phyloP scores from a whole-genome alignment of 179 eudicot species.

The Nepenthes alata region DNA sequence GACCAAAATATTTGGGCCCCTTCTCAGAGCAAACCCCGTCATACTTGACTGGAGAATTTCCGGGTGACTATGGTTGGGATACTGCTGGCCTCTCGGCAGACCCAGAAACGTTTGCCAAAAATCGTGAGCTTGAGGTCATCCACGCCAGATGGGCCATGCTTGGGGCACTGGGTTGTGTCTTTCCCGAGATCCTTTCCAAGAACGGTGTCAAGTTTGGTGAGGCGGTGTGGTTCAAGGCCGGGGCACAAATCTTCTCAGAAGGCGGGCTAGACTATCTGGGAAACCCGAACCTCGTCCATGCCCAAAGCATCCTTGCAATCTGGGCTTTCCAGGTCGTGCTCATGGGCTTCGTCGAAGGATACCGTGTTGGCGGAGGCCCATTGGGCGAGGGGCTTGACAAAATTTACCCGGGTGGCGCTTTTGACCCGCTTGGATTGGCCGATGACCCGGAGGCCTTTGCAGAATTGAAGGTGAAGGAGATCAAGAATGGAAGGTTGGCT shows the following conservation, averaged over 20 bases:
- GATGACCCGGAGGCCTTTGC: slow-evolving; percentile 21
- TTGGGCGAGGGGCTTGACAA: slow-evolving; percentile 17
- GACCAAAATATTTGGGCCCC: slow-evolving; percentile 18
- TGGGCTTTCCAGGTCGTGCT: slow-evolving; percentile 17
- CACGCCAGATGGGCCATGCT: slow-evolving; percentile 15
- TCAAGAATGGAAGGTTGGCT: slow-evolving; percentile 13
- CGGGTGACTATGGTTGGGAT: slow-evolving; percentile 21
- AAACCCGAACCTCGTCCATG: slow-evolving; percentile 11
- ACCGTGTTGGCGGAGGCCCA: slow-evolving; percentile 18
- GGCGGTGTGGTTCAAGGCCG: slow-evolving; percentile 19
- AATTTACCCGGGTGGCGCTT: slow-evolving; percentile 16
- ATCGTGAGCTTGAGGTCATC: slow-evolving; percentile 15
- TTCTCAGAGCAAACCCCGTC: slow-evolving; percentile 20
- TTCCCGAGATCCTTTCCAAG: slow-evolving; percentile 14
- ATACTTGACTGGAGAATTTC: slow-evolving; percentile 17
- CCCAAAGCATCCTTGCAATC: slow-evolving; percentile 14
- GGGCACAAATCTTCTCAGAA: slow-evolving; percentile 14
- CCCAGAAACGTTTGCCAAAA: slow-evolving; percentile 16
- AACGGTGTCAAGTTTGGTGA: slow-evolving; percentile 16
- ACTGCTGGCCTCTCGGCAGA: slow-evolving; percentile 17
- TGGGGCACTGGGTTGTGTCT: slow-evolving; percentile 14
- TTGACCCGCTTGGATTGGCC: slow-evolving; percentile 19
- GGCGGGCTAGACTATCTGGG: slow-evolving; percentile 16
- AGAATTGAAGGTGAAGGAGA: slow-evolving; percentile 17
- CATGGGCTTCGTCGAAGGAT: slow-evolving; percentile 18